Evolutionary conservation across 2,329 filamentous ascomycete species (phyloP).

Genomic region (Alternaria triticimaculans): DNA sequence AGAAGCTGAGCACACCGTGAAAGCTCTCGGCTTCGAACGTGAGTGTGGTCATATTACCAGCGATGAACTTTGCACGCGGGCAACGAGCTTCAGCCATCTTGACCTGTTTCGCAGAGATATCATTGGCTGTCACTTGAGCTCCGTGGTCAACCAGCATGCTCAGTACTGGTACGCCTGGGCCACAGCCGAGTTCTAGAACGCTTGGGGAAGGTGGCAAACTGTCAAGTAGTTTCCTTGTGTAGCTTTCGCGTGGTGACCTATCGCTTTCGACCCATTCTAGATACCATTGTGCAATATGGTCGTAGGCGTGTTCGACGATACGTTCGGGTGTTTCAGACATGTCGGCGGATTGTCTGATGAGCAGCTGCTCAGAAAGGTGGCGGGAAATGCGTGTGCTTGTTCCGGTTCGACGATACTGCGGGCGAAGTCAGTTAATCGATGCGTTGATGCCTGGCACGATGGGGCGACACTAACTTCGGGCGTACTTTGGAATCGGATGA

Average conservation of each 20-base stretch:
- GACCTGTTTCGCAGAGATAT: conserved; percentile 49
- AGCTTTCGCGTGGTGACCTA: conserved; percentile 7
- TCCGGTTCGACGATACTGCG: background rate
- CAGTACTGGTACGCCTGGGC: conserved; percentile 19
- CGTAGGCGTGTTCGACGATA: conserved; percentile 9
- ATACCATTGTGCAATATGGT: conserved; percentile 14
- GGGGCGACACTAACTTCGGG: background rate
- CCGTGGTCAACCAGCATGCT: conserved; percentile 14
- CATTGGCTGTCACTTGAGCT: conserved; percentile 44
- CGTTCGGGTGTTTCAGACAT: conserved; percentile 8
- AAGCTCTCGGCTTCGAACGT: conserved; percentile 44
- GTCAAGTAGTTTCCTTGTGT: conserved; percentile 1
- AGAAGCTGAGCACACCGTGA: conserved; percentile 58
- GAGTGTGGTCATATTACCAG: conserved; percentile 50
- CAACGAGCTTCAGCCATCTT: conserved; percentile 29
- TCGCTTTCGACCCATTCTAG: conserved; percentile 10
- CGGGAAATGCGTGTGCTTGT: background rate
- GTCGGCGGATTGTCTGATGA: background rate
- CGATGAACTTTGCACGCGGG: conserved; percentile 22
- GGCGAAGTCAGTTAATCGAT: background rate
- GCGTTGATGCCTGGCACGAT: background rate
- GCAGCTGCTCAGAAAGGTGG: background rate
- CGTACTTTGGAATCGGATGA: background rate
- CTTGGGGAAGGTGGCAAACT: background rate
- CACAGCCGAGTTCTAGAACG: conserved; percentile 21